Evolutionary conservation across 2,329 filamentous ascomycete genomes (phyloP), one percentile per base, ranked within the genome.

Genomic region (Lachnellula arida): DNA sequence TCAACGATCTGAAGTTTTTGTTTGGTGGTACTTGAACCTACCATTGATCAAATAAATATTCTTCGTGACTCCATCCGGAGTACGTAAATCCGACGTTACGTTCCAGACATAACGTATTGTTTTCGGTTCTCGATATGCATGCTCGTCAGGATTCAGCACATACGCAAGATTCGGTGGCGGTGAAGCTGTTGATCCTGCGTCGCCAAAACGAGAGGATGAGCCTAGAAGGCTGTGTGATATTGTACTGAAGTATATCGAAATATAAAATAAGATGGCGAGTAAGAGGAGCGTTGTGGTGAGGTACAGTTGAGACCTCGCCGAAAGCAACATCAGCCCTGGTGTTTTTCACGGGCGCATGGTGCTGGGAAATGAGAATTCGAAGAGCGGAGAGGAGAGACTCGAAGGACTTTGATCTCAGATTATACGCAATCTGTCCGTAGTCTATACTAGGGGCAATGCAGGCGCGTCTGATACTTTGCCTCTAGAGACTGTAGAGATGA

Each of bases 51-150:
- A 66, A 62, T 77, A 77, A 5, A 80, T 70, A 0, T 62, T 60
- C 58, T 79, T 79, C 15, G 67, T 54, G 1, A 81, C 78, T 0
- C 78, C 78, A 61, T 81, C 77, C 2, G 76, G 76, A 5, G 70
- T 67, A 23, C 69, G 64, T 28, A 63, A 22, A 1, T 60, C 70
- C 17, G 68, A 66, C 3, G 71, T 75, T n/a, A 79, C 67, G 15
- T 65, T 70, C 75, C 74, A 78, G 42, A 70, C 60, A 35, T 71
- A 65, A 40, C 63, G 61, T 22, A 69, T 64, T 5, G 68, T 72
- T 5, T 50, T 61, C 0, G 72, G 56, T 5, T 60, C 55, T 8
- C 76, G 72, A 49, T 68, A 64, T 4, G 71, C 55, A 63, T 78
- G 75, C 9, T 74, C 63, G 37, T 76, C 67, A 1, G 76, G 75